Conservation (phyloP, 2,329 filamentous ascomycete species). For the Pseudogymnoascus sp. region DNA sequence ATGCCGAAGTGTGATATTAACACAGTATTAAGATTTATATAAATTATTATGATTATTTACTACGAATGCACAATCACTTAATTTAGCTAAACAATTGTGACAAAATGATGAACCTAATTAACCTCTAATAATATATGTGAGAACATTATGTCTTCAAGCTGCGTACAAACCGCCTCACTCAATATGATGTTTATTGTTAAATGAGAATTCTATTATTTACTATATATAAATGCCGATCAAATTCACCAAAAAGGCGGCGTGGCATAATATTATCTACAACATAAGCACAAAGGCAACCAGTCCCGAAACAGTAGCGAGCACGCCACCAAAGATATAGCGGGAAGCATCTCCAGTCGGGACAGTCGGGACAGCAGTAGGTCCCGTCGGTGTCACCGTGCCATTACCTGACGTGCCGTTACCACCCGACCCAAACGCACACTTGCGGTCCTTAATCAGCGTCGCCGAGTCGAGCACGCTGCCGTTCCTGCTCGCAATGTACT, state of each 20-base stretch:
- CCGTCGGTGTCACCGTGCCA: background rate
- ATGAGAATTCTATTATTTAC: background rate
- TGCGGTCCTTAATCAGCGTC: conserved; percentile 22
- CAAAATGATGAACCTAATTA: too few relatives aligned
- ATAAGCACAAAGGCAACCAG: background rate
- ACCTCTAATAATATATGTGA: background rate
- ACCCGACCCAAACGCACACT: background rate
- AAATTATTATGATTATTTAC: too few relatives aligned
- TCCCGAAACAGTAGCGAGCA: background rate
- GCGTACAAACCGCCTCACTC: background rate
- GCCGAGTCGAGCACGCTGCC: conserved; percentile 27
- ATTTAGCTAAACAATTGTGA: too few relatives aligned
- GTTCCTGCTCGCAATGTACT: conserved; percentile 30
- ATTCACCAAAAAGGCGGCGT: background rate
- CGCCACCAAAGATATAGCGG: background rate
- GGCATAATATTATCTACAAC: background rate
- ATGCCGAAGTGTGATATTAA: too few relatives aligned
- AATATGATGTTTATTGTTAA: background rate
- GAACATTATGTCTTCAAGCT: background rate
- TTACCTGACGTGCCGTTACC: background rate
- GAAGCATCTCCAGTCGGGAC: background rate
- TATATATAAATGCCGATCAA: background rate
- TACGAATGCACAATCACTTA: too few relatives aligned
- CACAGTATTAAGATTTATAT: too few relatives aligned
- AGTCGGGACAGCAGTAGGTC: background rate